Conservation (phyloP, 2,329 filamentous ascomycete genomes). For the Ceratocystis destructans region DNA sequence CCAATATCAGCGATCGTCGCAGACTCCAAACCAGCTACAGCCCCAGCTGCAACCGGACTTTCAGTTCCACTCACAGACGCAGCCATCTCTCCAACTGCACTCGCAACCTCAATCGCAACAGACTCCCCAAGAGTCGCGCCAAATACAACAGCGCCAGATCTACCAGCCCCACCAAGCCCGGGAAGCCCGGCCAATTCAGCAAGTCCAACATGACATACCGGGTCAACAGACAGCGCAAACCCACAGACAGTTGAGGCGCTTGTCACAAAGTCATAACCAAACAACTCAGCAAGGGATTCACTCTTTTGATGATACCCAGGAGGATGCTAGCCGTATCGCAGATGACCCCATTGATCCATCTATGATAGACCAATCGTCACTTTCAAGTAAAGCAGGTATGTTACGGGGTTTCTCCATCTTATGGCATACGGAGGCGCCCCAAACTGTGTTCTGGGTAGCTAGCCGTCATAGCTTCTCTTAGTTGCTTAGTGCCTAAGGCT, state of each 20-base stretch:
- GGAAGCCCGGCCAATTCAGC: not conserved
- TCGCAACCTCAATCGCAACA: not conserved
- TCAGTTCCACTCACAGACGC: not conserved
- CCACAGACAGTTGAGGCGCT: not conserved
- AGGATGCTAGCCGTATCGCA: not conserved
- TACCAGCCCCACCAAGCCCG: not conserved
- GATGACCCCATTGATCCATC: not conserved
- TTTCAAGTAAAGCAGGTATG: not conserved
- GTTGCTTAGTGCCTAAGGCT: too few relatives aligned
- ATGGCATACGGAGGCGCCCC: too few relatives aligned
- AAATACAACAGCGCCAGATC: not conserved
- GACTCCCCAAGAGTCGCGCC: not conserved
- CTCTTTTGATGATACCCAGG: not conserved
- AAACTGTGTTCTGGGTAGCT: too few relatives aligned
- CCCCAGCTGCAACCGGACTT: not conserved
- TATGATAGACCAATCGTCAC: not conserved
- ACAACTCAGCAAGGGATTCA: not conserved
- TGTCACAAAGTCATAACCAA: not conserved
- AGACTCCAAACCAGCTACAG: not conserved
- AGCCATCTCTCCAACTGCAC: not conserved
- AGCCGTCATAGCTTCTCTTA: too few relatives aligned
- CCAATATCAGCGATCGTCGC: not conserved
- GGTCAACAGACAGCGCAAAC: not conserved
- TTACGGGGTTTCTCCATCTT: not conserved
- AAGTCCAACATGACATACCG: not conserved